phyloP scores from a whole-genome alignment of 2,329 filamentous ascomycete species.

The Colletotrichum gloeosporioides region DNA sequence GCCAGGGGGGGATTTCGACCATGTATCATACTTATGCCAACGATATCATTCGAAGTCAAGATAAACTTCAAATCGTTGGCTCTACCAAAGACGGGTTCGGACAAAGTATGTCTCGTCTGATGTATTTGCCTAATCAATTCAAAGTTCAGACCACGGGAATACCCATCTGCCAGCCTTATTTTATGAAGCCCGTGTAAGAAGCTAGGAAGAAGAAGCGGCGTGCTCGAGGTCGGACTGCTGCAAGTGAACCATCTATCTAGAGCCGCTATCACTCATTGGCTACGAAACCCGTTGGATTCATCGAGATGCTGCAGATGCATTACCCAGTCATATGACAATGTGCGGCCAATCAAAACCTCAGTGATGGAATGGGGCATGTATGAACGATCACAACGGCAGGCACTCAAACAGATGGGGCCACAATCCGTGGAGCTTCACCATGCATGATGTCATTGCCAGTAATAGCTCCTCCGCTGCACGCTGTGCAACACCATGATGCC shows the following conservation, averaged over 20 bases:
- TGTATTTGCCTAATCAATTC: background rate
- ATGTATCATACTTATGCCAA: background rate
- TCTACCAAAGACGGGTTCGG: background rate
- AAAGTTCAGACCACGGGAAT: background rate
- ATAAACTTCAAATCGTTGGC: background rate
- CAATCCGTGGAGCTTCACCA: background rate
- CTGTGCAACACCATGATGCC: background rate
- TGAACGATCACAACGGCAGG: background rate
- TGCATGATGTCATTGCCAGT: constrained; percentile 9
- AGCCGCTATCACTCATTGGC: background rate
- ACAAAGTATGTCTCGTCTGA: background rate
- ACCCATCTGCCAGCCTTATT: background rate
- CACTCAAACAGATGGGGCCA: background rate
- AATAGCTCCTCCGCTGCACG: background rate
- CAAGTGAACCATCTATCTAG: background rate
- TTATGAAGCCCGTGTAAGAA: background rate
- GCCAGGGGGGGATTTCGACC: background rate
- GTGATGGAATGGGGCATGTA: background rate
- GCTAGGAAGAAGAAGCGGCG: background rate
- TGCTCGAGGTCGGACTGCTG: background rate
- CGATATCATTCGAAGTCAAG: background rate
- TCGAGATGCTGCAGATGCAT: background rate
- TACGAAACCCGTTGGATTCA: background rate
- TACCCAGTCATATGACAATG: background rate
- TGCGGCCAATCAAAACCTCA: background rate